Base-by-base conservation (phyloP, 352 stramenopile genomes). In the Globisporangium takayamanum region DNA sequence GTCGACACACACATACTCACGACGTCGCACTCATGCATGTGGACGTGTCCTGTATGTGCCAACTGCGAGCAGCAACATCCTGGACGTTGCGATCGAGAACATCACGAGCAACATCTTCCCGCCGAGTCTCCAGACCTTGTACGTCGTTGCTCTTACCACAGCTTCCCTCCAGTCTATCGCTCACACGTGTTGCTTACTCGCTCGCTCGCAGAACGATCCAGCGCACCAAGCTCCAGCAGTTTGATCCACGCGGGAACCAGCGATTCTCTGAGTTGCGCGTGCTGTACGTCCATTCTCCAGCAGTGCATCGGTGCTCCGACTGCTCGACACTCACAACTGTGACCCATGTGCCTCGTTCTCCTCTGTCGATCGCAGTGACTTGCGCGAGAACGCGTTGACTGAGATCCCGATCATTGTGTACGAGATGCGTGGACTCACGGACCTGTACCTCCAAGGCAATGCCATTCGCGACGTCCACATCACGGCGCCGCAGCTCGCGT, bases 41-140 rank as follows among this genome's bases (percentile, higher is more conserved):
- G 18, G 11, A 28, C 0, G 8, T 18, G 28, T 20, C 41, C 16
- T 42, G 18, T 53, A n/a, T 14, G 26, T 2, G 28, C 28, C 28
- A 33, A 33, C 44, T 36, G 10, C 11, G 2, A 45, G 15, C 41
- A 84, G 72, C 57, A 70, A 69, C 4, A 85, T 91, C 54, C 66
- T 78, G 39, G 77, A 91, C 57, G 68, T 91, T 52, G 62, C 52
- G 26, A 65, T 89, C n/a, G 69, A 66, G 8, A 80, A 84, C 59
- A 82, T 91, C 56, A 73, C 74, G 22, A 76, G 49, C 37, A 85
- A 89, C 50, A 79, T 89, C 39, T 89, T 91, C 50, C 81, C 81
- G 0, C 53, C 71, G 12, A 78, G 63, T 47, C 72, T 91, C 26
- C 52, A 73, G 33, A 81, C 65, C 41, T 62, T 91, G 81, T 89